These are phyloP conservation scores for Porcisia hertigi DNA, from an alignment of 208 protist genomes.

Conservation along the genomic window DNA sequence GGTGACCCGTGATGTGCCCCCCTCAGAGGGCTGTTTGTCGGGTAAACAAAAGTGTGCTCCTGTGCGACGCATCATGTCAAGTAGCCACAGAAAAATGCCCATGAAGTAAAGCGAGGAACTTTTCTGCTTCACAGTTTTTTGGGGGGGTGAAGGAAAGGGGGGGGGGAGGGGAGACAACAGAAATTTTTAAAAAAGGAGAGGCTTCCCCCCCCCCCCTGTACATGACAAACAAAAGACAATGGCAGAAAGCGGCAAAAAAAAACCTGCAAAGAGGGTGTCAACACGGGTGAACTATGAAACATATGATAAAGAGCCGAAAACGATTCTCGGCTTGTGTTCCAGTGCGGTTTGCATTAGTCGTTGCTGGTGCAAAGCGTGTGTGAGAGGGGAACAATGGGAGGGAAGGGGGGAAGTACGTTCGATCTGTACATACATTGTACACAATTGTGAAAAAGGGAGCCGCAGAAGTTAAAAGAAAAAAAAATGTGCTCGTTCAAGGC, in stretches of 20 bases:
- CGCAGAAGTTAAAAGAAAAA: not conserved
- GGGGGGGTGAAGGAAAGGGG: not conserved
- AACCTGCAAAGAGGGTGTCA: not conserved
- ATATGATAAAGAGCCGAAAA: not conserved
- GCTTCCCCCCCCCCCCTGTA: not conserved
- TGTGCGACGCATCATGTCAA: not conserved
- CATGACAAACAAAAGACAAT: not conserved
- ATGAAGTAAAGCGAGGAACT: not conserved
- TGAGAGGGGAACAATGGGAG: not conserved
- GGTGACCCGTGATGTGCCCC: no score
- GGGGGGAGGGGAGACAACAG: no score
- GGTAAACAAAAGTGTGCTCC: not conserved
- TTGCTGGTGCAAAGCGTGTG: not conserved
- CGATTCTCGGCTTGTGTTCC: not conserved
- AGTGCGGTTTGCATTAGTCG: not conserved
- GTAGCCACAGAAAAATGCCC: not conserved
- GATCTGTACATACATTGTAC: not conserved
- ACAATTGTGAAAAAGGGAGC: no score
- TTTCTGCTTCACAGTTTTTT: not conserved
- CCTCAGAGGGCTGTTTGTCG: no score
- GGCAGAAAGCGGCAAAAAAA: not conserved
- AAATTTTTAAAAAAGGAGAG: no score
- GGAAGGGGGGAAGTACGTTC: no score
- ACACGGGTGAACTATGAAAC: not conserved
- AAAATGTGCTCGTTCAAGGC: not conserved